A percentile compares a stretch with the other conserved stretches of the same genome.
These are phyloP conservation scores for Colletotrichum cereale DNA, from an alignment of 2,329 filamentous ascomycete genomes.

Conservation along the genomic window DNA sequence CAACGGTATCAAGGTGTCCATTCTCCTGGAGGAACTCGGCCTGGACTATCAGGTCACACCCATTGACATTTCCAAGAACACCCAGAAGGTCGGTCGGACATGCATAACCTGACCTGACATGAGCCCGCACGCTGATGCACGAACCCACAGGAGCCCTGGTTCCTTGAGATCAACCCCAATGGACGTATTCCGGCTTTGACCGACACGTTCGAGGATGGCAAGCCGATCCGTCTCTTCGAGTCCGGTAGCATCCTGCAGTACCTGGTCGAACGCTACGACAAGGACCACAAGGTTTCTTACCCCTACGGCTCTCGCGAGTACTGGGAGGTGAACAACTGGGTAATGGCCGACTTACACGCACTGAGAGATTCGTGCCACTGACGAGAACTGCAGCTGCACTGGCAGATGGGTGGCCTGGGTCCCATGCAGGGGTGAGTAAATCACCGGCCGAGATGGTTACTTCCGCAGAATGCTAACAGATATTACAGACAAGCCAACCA, in stretches of 20 bases:
- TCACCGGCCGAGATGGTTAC: background rate
- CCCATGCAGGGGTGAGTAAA: constrained; percentile 76
- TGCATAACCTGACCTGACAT: background rate
- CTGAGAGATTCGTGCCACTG: constrained; percentile 17
- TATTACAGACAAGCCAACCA: constrained; percentile 78
- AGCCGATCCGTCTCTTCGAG: constrained; percentile 83
- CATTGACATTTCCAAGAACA: constrained; percentile 78
- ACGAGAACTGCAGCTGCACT: constrained; percentile 65
- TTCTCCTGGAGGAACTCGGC: constrained; percentile 86
- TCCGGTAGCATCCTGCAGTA: constrained; percentile 88
- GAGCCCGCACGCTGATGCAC: background rate
- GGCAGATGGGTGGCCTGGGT: constrained; percentile 83
- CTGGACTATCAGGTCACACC: constrained; percentile 80
- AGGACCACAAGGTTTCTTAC: constrained; percentile 85
- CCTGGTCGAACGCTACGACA: constrained; percentile 84
- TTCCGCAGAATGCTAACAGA: background rate
- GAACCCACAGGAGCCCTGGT: constrained; percentile 74
- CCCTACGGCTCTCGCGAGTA: constrained; percentile 78
- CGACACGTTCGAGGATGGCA: constrained; percentile 80
- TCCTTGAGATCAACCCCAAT: constrained; percentile 92
- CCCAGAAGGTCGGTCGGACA: constrained; percentile 39
- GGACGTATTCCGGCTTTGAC: constrained; percentile 90
- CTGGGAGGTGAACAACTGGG: constrained; percentile 86
- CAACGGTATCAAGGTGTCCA: constrained; percentile 91
- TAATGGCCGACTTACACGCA: constrained; percentile 46